Base-by-base conservation (phyloP, 371 early-diverging fungal species). In the Neoconidiobolus thromboides region DNA sequence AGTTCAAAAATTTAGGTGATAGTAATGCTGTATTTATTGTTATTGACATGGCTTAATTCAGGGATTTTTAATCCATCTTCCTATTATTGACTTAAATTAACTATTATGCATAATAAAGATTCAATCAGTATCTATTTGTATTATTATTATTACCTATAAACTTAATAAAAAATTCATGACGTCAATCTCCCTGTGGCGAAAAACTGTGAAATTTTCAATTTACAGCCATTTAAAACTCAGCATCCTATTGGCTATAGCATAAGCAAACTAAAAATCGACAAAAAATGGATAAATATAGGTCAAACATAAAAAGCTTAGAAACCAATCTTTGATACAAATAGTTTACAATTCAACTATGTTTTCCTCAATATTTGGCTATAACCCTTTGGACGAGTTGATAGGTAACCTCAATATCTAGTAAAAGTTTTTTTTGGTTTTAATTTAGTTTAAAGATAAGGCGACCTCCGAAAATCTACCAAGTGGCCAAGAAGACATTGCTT, bases 381-480 rank as follows among this genome's bases (percentile, higher is more conserved):
- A 62, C 43, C 71, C 75, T 4, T 63, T 79, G 48, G 76, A 79
- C 50, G 79, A 77, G 37, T 65, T 67, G 42, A 66, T 79, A 53
- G 79, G 79, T 76, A 75, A 64, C 64, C 44, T 7, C n/a, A 43
- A 1, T 52, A 60, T 62, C 38, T 48, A 14, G 0, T 38, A 10
- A 51, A 48, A 14, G 37, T 38, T n/a, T 49, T 39, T 53, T 1
- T 5, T 37, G 41, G 37, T 38, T 47, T 53, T 46, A 1, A 26
- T 12, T 37, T 46, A 1, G 36, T 12, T 7, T 62, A 51, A 26
- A 88, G 89, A 84, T 52, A 77, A 76, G 59, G 91, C 93, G n/a
- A 95, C 95, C 9, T 82, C 87, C 1, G 96, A 93, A 67, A 81
- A 82, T 62, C 64, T 91, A 2, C 93, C 91, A 14, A 75, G 76